A percentile compares a stretch with the other conserved stretches of the same genome.
These are phyloP conservation scores for Phytophthora boehmeriae DNA, from an alignment of 352 stramenopile species.

Conservation along the genomic window DNA sequence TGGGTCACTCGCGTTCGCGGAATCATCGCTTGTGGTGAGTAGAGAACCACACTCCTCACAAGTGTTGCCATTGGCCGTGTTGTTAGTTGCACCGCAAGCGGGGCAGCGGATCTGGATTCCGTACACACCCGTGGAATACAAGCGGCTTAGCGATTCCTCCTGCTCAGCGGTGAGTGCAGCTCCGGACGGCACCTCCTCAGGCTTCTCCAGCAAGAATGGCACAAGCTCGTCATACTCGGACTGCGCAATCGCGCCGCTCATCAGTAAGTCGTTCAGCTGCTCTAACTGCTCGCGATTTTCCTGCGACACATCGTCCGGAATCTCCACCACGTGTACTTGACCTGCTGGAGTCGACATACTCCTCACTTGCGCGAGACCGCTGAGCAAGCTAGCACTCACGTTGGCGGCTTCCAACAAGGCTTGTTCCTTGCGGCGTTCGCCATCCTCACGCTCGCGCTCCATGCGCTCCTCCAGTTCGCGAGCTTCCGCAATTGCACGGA, in stretches of 20 bases:
- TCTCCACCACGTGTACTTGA: constrained; percentile 84
- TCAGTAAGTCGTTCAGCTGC: constrained; percentile 85
- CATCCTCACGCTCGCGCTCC: constrained; percentile 57
- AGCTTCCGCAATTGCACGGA: constrained; percentile 83
- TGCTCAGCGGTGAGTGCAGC: constrained; percentile 79
- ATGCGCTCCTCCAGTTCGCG: constrained; percentile 73
- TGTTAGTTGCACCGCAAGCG: constrained; percentile 85
- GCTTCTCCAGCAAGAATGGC: constrained; percentile 85
- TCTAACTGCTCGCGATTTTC: constrained; percentile 88
- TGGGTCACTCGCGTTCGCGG: constrained; percentile 44
- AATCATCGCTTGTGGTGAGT: constrained; percentile 79
- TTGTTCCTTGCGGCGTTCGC: constrained; percentile 73
- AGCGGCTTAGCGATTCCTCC: constrained; percentile 78
- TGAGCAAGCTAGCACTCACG: constrained; percentile 77
- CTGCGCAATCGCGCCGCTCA: constrained; percentile 84
- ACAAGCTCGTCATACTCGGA: constrained; percentile 88
- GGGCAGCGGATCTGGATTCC: constrained; percentile 89
- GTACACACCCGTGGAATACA: constrained; percentile 81
- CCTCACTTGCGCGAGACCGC: constrained; percentile 81
- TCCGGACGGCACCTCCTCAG: constrained; percentile 55
- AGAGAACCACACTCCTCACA: constrained; percentile 87
- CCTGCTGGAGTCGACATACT: constrained; percentile 68
- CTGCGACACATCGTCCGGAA: constrained; percentile 81
- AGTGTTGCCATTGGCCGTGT: constrained; percentile 89
- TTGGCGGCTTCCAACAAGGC: constrained; percentile 65